Base-by-base conservation (phyloP, 768 basidiomycete genomes). In the Termitomyces heimii region DNA sequence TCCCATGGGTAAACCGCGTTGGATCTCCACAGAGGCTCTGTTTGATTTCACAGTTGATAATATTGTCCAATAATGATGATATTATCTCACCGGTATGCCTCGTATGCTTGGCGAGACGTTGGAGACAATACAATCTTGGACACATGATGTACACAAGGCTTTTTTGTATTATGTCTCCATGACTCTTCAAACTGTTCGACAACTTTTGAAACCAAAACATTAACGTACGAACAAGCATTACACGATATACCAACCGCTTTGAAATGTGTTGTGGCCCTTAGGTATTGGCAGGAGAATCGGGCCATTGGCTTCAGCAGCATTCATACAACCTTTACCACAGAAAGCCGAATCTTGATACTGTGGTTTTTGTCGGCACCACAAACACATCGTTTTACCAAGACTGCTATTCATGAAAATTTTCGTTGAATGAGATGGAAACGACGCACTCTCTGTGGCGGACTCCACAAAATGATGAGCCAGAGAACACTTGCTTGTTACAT, bases 121-220 rank as follows among this genome's bases (percentile, higher is more conserved):
- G 77, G 70, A 6, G 82, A 70, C 16, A 75, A 68, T 9, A 85
- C 66, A 61, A 88, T 80, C 72, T 87, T 88, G 73, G 86, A 86
- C 45, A 88, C 74, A 53, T 73, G 75, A 50, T 76, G 73, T 1
- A 88, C 85, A 35, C 75, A 70, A 13, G 86, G 86, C 20, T 68
- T 43, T n/a, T 77, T 78, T n/a, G 77, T 72, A 32, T 62, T 71
- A 62, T 88, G 86, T 55, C 85, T 76, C 86, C 86, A 88, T 18
- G 85, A 84, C 49, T 78, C 60, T 64, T 82, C 82, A 72, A 88
- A 88, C 62, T 88, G 86, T 63, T 84, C 82, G n/a, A 75, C 70
- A 34, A 85, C 85, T 86, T 37, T 43, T 40, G 1, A 29, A 9
- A 42, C 7, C 26, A 29, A 26, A 31, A 5, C 13, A 6, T 53